These are phyloP conservation scores for Cylindrotheca fusiformis DNA, from an alignment of 108 stramenopile species.

Conservation along the genomic window DNA sequence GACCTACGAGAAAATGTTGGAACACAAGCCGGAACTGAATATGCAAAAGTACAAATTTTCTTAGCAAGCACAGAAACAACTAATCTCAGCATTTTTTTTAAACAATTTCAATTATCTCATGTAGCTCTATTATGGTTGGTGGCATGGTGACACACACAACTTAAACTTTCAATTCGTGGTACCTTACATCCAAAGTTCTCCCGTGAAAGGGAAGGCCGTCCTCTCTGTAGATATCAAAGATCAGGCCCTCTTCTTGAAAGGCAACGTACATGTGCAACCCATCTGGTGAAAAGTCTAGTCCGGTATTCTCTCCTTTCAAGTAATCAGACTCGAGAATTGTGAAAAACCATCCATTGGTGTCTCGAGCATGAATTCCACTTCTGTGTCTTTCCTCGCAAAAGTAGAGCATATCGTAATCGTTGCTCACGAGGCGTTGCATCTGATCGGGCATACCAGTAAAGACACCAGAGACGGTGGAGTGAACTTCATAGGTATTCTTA, in stretches of 20 bases:
- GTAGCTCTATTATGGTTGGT: too few species aligned
- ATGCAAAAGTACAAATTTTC: conserved; percentile 32
- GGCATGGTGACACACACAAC: too few species aligned
- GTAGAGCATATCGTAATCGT: conserved; percentile 35
- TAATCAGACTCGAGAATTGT: conserved; percentile 33
- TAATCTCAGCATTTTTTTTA: too few species aligned
- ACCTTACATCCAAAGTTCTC: conserved; percentile 31
- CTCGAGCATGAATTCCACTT: conserved; percentile 42
- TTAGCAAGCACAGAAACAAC: too few species aligned
- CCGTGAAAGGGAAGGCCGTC: conserved; percentile 42
- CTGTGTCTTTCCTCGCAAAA: conserved; percentile 47
- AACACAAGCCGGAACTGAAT: conserved; percentile 35
- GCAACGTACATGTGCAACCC: conserved; percentile 47
- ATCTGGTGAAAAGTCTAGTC: conserved; percentile 59
- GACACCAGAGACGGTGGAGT: conserved; percentile 20
- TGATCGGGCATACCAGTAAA: conserved; percentile 48
- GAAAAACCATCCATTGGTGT: conserved; percentile 27
- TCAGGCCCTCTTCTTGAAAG: conserved; percentile 39
- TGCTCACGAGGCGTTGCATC: conserved; percentile 7
- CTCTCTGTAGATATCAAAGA: conserved; percentile 42
- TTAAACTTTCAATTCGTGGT: conserved; percentile 20
- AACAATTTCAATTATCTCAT: too few species aligned
- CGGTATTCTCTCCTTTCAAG: conserved; percentile 44
- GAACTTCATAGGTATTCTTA: conserved; percentile 16
- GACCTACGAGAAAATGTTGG: conserved; percentile 16